Evolutionary conservation across 139 green algal genomes (phyloP), one percentile per base, ranked within the genome.

Genomic region (Trebouxia sp.): DNA sequence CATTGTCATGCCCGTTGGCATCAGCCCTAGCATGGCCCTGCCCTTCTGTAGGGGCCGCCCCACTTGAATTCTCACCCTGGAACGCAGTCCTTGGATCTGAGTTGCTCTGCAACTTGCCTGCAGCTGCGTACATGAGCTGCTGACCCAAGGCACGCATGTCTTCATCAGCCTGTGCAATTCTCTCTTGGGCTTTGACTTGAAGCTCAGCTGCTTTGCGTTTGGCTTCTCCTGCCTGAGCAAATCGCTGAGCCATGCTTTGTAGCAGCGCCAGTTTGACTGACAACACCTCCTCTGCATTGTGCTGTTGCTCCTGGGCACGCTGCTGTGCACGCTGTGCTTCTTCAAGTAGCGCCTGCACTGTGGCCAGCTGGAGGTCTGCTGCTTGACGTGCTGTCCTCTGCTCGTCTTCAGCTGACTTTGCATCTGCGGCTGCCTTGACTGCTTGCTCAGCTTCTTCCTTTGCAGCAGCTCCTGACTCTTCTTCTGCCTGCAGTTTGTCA

Each of bases 221-320:
- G 35, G 62, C 62, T 45, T 72, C 62, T 30, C 62, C 62, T 42
- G 62, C 62, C 43, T 72, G 62, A 45, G 62, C 62, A 45, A 72
- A 72, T 14, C 62, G 62, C 32, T 72, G 62, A 7, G 62, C 62
- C 62, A 72, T 72, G 32, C 62, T 72, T 72, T 72, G 62, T 17
- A 72, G 35, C 62, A 72, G 11, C 11, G 62, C 62, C 62, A 72
- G 6, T 35, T 72, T 72, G 4, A 72, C 62, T 41, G 62, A 72
- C 62, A 72, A 35, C 7, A 72, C 62, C 62, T 72, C 62, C 35
- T 72, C 62, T 72, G 62, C 62, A 45, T 72, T 72, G 32, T 72
- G 35, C 62, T 72, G 62, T 14, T 72, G 62, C 35, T 72, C 62
- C 15, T 45, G 32, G 37, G 62, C 35, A 26, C 35, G 32, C 62